Percentiles rank a stretch among this genome's conserved stretches.
Conservation (phyloP, 176 grass and related monocot genomes). For the Oryza meyeriana region DNA sequence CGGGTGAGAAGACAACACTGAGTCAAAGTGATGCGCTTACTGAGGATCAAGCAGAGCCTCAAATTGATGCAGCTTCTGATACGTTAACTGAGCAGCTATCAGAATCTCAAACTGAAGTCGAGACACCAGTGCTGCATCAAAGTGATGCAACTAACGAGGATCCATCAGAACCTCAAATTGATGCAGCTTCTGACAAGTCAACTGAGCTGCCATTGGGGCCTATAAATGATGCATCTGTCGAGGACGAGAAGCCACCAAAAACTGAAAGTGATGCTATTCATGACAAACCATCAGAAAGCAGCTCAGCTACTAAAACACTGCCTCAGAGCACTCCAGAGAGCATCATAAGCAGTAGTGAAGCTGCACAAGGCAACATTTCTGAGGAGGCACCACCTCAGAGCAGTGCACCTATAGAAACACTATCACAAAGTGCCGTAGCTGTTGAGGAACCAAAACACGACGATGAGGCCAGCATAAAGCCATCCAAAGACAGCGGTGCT, state of each 20-base stretch:
- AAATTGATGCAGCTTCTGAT: constrained; percentile 10
- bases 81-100: constrained; percentile 11
- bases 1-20: constrained; percentile 22
- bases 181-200: constrained; percentile 5
- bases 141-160: constrained; percentile 6
- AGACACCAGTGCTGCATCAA: constrained; percentile 1
- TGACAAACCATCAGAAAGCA: constrained; percentile 36
- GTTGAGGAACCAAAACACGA: constrained; percentile 4
- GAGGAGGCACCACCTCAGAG: constrained; percentile 1
- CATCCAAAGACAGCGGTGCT: not conserved
- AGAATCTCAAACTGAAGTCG: not conserved
- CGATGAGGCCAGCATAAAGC: not conserved
- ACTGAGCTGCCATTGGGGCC: constrained; percentile 12
- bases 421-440: constrained; percentile 1
- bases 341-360: constrained; percentile 3
- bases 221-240: constrained; percentile 20
- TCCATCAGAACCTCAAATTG: constrained; percentile 23
- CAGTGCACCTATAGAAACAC: constrained; percentile 34
- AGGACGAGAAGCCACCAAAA: constrained; percentile 24
- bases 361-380: constrained; percentile 1
- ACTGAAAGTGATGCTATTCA: not conserved
- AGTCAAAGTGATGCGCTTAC: not conserved
- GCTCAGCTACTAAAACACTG: constrained; percentile 23
- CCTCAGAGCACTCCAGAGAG: constrained; percentile 14
- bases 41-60: constrained; percentile 9